Base-by-base conservation (phyloP, 495 filamentous ascomycete species). In the Amniculicola lignicola region DNA sequence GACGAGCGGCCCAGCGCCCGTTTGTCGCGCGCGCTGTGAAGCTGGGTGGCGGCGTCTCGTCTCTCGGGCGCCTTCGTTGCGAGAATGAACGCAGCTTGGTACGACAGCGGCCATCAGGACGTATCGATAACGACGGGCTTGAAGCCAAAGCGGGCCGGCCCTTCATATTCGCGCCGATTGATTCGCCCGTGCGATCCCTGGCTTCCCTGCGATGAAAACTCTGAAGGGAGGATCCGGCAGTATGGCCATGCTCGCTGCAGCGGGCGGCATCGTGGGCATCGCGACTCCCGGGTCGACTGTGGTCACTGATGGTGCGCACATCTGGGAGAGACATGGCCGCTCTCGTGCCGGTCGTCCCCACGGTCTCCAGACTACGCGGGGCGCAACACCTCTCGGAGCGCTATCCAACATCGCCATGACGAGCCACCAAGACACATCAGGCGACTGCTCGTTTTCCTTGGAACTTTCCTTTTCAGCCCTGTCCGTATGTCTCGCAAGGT, bases 131-230 rank as follows among this genome's bases (percentile, higher is more conserved):
- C 2, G 31, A 18, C 29, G 11, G n/a, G 18, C 28, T 7, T 12
- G n/a, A 24, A 19, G 40, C 40, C 51, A 44, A 41, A 45, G 45
- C 54, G 54, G 54, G 36, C 54, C 54, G 54, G 47, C 38, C 54
- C 54, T 48, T 58, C 16, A 10, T 12, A 5, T 40, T 18, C 38
- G 19, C 16, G 27, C 28, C 15, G 25, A 3, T n/a, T 47, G 40
- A 44, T 53, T 56, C 51, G 50, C 27, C 58, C 52, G 45, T 51
- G 52, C 57, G 19, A 54, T 42, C 48, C 56, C 48, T 12, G 25
- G 15, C 11, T 9, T 29, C n/a, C 31, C 22, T 16, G 43, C 44
- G 1, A 35, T 22, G 38, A 55, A 55, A 61, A 55, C 58, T 55
- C 58, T 55, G 58, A 49, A 31, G 23, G 37, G 28, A 15, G 49